Conservation (phyloP, 345 rosid genomes). For the Combretum micranthum region DNA sequence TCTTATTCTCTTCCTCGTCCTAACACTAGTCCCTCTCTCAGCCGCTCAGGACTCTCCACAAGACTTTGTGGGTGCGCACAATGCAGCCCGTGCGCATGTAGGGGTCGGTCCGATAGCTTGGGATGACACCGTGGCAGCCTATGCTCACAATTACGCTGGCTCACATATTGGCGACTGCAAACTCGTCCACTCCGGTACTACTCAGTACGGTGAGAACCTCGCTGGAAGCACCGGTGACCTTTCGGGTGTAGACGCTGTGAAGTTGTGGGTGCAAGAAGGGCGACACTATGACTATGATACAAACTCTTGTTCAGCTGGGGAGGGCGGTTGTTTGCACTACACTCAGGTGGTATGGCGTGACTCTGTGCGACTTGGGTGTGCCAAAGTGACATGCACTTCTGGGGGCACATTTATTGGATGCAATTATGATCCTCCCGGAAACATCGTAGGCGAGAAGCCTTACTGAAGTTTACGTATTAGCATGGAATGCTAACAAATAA, state of each 20-base stretch:
- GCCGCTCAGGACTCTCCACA: conserved; percentile 12
- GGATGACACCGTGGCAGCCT: conserved; percentile 29
- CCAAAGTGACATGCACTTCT: conserved; percentile 4
- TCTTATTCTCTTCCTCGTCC: neutral
- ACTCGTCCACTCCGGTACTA: conserved; percentile 9
- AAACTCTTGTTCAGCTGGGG: conserved; percentile 2
- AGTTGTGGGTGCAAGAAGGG: conserved; percentile 11
- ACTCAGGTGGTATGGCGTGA: conserved; percentile 17
- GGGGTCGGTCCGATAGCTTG: conserved; percentile 25
- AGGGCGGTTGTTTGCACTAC: conserved; percentile 15
- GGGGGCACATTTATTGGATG: conserved; percentile 19
- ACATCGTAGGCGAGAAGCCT: conserved; percentile 9
- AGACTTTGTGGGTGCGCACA: conserved; percentile 22
- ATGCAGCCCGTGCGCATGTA: conserved; percentile 19
- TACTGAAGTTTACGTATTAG: conserved; percentile 1
- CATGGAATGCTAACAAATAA: too few species aligned
- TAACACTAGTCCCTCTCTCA: conserved; percentile 1
- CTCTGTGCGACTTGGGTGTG: conserved; percentile 12
- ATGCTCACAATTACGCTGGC: conserved; percentile 23
- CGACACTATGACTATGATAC: conserved; percentile 9
- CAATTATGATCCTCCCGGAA: conserved; percentile 23
- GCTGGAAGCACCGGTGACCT: neutral
- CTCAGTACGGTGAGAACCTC: neutral
- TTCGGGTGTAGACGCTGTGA: neutral
- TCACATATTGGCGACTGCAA: conserved; percentile 19